Conservation (phyloP, 2,329 filamentous ascomycete genomes). For the Albophoma yamanashiensis region DNA sequence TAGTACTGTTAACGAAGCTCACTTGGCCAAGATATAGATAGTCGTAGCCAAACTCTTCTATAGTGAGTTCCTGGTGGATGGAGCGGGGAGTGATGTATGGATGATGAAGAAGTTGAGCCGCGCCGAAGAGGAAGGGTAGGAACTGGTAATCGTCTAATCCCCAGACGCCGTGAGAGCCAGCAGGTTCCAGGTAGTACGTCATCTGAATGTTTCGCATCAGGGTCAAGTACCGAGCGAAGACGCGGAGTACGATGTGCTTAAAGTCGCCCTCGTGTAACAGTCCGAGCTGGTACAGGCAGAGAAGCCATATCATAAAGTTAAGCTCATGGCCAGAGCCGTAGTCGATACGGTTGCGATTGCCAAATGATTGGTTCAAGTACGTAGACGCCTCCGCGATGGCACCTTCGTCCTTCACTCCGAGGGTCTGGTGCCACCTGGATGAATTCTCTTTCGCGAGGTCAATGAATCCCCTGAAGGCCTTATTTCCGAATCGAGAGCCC, state of each 20-base stretch:
- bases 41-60: conserved; percentile 77
- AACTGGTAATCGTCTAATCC: conserved; percentile 97
- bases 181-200: conserved; percentile 93
- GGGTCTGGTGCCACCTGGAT: conserved; percentile 49
- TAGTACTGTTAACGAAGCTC: conserved; percentile 87
- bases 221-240: conserved; percentile 73
- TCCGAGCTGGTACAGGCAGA: conserved; percentile 79
- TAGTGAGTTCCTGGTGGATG: conserved; percentile 78
- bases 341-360: conserved; percentile 79
- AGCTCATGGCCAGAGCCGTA: conserved; percentile 97
- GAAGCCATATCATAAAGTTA: conserved; percentile 92
- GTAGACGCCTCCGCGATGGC: conserved; percentile 63
- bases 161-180: conserved; percentile 96
- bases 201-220: conserved; percentile 84
- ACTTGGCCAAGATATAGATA: conserved; percentile 92
- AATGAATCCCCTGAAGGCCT: conserved; percentile 74
- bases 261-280: conserved; percentile 58
- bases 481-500: conserved; percentile 90
- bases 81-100: conserved; percentile 65
- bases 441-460: conserved; percentile 52
- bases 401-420: conserved; percentile 39
- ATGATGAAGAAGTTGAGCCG: conserved; percentile 79
- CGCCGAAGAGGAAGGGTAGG: conserved; percentile 88
- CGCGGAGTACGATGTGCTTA: conserved; percentile 58
- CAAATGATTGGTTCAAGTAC: conserved; percentile 77